These are phyloP conservation scores for Panicum hallii DNA, from an alignment of 202 grass and related monocot species.

Conservation along the genomic window DNA sequence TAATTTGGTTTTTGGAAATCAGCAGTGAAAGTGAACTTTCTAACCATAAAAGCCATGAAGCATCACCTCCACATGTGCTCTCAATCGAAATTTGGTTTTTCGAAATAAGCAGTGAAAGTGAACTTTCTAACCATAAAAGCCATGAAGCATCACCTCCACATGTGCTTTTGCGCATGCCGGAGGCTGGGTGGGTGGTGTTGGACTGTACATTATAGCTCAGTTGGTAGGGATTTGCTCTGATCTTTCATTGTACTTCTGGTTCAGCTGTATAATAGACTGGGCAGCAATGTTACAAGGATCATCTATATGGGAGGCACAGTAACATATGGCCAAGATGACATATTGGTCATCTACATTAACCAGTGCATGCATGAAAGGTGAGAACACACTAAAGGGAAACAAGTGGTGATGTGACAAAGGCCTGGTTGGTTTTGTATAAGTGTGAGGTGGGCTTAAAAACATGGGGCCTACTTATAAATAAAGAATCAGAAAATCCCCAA, in stretches of 20 bases:
- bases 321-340: not conserved
- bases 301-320: too few species aligned
- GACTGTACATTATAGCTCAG: not conserved
- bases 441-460: too few species aligned
- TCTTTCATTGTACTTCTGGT: not conserved
- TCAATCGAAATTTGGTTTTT: too few species aligned
- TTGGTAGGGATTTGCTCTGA: not conserved
- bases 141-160: too few species aligned
- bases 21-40: not conserved
- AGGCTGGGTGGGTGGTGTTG: not conserved
- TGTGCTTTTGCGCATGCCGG: not conserved
- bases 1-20: slow-evolving; percentile 1
- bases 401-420: too few species aligned
- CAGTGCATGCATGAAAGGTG: not conserved
- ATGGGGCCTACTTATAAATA: too few species aligned
- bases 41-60: slow-evolving; percentile 6
- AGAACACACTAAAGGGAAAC: not conserved
- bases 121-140: not conserved
- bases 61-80: too few species aligned
- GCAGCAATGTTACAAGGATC: too few species aligned
- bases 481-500: too few species aligned
- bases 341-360: not conserved
- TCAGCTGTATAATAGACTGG: not conserved
- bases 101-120: too few species aligned
- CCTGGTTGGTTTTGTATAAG: too few species aligned